These are phyloP conservation scores for Hypericum androsaemum DNA, from an alignment of 345 rosid genomes.

Conservation along the genomic window DNA sequence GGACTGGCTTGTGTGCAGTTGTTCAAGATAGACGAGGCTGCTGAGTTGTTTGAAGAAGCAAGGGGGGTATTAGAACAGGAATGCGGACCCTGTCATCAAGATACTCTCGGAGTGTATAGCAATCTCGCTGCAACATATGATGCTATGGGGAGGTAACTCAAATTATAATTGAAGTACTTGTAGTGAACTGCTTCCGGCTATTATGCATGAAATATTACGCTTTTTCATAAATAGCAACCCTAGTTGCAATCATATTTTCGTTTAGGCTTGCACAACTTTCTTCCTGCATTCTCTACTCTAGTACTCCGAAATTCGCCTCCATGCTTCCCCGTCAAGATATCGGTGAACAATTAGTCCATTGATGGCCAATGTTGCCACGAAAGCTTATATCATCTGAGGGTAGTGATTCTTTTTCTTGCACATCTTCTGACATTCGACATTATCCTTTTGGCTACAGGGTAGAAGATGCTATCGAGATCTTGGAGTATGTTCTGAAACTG, in stretches of 20 bases:
- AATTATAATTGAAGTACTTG: not conserved
- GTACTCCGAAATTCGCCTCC: too few species aligned
- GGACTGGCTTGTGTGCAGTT: constrained; percentile 96
- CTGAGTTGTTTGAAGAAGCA: constrained; percentile 90
- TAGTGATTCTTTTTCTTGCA: too few species aligned
- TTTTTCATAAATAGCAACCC: too few species aligned
- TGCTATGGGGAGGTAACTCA: constrained; percentile 93
- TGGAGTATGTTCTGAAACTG: constrained; percentile 79
- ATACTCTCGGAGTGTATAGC: constrained; percentile 92
- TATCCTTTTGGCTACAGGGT: constrained; percentile 40
- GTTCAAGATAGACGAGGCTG: constrained; percentile 95
- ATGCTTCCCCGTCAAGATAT: too few species aligned
- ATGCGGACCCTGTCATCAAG: constrained; percentile 92
- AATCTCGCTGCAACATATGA: constrained; percentile 98
- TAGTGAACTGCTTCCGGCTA: too few species aligned
- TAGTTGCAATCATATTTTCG: too few species aligned
- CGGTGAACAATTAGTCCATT: too few species aligned
- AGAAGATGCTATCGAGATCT: constrained; percentile 89
- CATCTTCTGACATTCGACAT: not conserved
- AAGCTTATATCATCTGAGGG: too few species aligned
- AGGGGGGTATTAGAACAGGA: constrained; percentile 80
- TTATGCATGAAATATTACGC: too few species aligned
- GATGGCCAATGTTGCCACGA: too few species aligned
- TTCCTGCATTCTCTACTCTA: too few species aligned
- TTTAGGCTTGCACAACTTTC: too few species aligned